Evolutionary conservation across 2,329 filamentous ascomycete genomes (phyloP).

Genomic region (Sporothrix pseudoabietina): DNA sequence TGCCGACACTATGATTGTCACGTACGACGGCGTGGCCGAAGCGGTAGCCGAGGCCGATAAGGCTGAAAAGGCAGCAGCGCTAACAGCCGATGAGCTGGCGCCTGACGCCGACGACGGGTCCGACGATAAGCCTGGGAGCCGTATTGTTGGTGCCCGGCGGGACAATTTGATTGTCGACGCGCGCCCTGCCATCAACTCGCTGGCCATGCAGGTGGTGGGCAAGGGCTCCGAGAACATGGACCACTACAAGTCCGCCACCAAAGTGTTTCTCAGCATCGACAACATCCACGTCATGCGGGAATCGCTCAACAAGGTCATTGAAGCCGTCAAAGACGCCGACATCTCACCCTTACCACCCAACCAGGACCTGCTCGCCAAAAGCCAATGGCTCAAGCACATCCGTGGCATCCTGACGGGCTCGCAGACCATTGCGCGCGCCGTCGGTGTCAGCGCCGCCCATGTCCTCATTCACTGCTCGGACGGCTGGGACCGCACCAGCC

Average conservation of each 20-base stretch:
- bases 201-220: slow-evolving; percentile 90
- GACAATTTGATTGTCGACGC: slow-evolving; percentile 95
- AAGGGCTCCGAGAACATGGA: slow-evolving; percentile 98
- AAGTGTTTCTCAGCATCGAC: slow-evolving; percentile 91
- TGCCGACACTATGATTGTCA: slow-evolving; percentile 19
- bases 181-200: slow-evolving; percentile 88
- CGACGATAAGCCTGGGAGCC: slow-evolving; percentile 62
- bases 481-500: slow-evolving; percentile 96
- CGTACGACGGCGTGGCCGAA: slow-evolving; percentile 24
- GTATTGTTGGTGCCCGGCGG: slow-evolving; percentile 82
- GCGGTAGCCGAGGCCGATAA: slow-evolving; percentile 46
- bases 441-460: slow-evolving; percentile 91
- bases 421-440: slow-evolving; percentile 78
- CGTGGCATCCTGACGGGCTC: slow-evolving; percentile 80
- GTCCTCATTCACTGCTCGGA: slow-evolving; percentile 97
- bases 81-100: slow-evolving; percentile 49
- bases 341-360: slow-evolving; percentile 80
- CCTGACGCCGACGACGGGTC: slow-evolving; percentile 21
- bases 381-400: slow-evolving; percentile 90
- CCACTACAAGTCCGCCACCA: slow-evolving; percentile 88
- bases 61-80: slow-evolving; percentile 61
- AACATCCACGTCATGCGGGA: slow-evolving; percentile 98
- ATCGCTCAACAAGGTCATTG: slow-evolving; percentile 83
- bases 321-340: slow-evolving; percentile 90
- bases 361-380: slow-evolving; percentile 76